phyloP scores from a whole-genome alignment of 2,329 filamentous ascomycete genomes.

The Phialemoniopsis sp. region DNA sequence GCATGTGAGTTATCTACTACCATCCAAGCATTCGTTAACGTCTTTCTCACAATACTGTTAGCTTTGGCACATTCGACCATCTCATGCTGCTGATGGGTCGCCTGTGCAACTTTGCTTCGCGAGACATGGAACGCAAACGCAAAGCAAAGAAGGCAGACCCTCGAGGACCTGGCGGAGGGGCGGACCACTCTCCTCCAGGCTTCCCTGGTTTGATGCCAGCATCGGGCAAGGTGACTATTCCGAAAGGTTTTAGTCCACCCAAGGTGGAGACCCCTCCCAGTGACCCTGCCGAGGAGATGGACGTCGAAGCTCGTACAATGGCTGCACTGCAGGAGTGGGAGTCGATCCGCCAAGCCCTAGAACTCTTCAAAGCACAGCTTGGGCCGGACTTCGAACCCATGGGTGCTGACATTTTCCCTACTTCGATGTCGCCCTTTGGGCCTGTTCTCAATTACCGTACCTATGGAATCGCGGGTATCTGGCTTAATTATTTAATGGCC shows the following conservation, averaged over 20 bases:
- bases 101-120: conserved; percentile 71
- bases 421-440: conserved; percentile 74
- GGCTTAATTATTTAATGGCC: conserved; percentile 83
- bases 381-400: conserved; percentile 75
- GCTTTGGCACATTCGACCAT: conserved; percentile 88
- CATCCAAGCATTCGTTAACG: too few relatives aligned
- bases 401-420: conserved; percentile 58
- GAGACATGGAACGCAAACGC: conserved; percentile 75
- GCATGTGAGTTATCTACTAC: conserved; percentile 48
- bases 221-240: conserved; percentile 42
- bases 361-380: conserved; percentile 60
- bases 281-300: conserved; percentile 42
- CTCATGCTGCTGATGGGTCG: conserved; percentile 77
- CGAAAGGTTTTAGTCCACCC: conserved; percentile 51
- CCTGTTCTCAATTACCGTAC: conserved; percentile 76
- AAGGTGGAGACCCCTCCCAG: conserved; percentile 37
- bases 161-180: conserved; percentile 37
- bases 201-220: conserved; percentile 55
- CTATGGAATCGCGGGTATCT: conserved; percentile 82
- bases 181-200: conserved; percentile 33
- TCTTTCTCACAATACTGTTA: conserved; percentile 16
- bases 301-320: conserved; percentile 61
- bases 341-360: conserved; percentile 67
- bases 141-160: conserved; percentile 56
- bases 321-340: conserved; percentile 77